phyloP scores from a whole-genome alignment of 2,329 filamentous ascomycete species.

The Alternaria incomplexa region DNA sequence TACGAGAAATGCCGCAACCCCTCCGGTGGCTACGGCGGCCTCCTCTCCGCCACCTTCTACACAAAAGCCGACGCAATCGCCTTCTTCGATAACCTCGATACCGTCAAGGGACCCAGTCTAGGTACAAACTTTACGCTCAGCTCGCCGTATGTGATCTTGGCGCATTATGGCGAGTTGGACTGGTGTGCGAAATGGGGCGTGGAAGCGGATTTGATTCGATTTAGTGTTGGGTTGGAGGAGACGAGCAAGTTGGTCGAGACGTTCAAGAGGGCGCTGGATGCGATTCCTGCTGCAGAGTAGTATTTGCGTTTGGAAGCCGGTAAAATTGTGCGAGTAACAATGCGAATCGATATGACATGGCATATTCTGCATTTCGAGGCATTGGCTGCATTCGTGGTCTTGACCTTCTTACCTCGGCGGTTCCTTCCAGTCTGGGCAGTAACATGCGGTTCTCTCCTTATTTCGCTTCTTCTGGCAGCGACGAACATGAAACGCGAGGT shows the following conservation, averaged over 20 bases:
- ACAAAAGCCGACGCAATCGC: conserved; percentile 71
- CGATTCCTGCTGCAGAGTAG: conserved; percentile 43
- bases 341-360: neutral
- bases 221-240: conserved; percentile 91
- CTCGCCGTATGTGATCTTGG: conserved; percentile 88
- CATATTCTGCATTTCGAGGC: neutral
- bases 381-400: neutral
- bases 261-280: conserved; percentile 74
- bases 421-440: neutral
- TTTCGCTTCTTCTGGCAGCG: neutral
- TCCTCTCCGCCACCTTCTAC: conserved; percentile 84
- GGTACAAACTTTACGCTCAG: conserved; percentile 96
- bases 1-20: conserved; percentile 81
- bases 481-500: neutral
- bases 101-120: conserved; percentile 90
- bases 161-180: conserved; percentile 89
- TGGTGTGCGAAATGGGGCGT: conserved; percentile 85
- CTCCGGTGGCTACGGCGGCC: conserved; percentile 83
- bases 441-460: neutral
- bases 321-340: neutral
- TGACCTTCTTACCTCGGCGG: neutral
- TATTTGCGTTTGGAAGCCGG: neutral
- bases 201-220: conserved; percentile 77
- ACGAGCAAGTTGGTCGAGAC: conserved; percentile 66
- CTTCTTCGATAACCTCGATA: conserved; percentile 86